Conservation (phyloP, 1,284 basidiomycete species). For the Cryptococcus deneoformans region DNA sequence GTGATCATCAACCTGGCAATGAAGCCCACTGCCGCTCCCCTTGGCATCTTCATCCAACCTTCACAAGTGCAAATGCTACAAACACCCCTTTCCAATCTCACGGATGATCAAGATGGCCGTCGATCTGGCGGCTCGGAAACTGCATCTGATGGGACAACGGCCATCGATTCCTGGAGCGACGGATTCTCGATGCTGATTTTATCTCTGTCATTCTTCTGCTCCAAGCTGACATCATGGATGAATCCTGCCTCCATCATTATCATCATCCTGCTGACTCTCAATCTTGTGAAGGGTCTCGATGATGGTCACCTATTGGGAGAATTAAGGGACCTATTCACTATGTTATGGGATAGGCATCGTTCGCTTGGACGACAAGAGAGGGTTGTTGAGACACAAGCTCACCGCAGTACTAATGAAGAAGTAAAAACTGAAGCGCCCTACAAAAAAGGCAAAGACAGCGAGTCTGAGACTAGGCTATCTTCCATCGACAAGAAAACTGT, state of each 20-base stretch:
- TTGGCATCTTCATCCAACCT: too few species aligned
- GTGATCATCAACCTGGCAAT: slow-evolving; percentile 30
- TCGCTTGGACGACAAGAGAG: slow-evolving; percentile 16
- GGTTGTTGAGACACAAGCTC: not conserved
- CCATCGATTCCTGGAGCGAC: too few species aligned
- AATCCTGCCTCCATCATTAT: not conserved
- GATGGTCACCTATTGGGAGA: slow-evolving; percentile 7
- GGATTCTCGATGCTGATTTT: too few species aligned
- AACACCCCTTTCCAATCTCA: too few species aligned
- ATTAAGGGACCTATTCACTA: slow-evolving; percentile 10
- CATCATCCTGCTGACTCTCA: slow-evolving; percentile 13
- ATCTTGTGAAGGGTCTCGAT: slow-evolving; percentile 10
- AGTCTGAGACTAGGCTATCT: not conserved
- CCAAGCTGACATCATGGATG: too few species aligned
- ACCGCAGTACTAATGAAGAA: not conserved
- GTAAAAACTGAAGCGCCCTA: not conserved
- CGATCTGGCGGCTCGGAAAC: too few species aligned
- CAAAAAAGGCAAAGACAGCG: not conserved
- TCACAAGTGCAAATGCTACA: too few species aligned
- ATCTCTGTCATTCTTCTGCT: too few species aligned
- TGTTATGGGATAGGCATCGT: slow-evolving; percentile 29
- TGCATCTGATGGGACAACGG: too few species aligned
- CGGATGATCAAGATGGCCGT: too few species aligned
- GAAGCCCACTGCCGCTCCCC: slow-evolving; percentile 8
- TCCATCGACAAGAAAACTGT: too few species aligned